Evolutionary conservation across 2,329 filamentous ascomycete species (phyloP).

Genomic region (Neofusicoccum parvum): DNA sequence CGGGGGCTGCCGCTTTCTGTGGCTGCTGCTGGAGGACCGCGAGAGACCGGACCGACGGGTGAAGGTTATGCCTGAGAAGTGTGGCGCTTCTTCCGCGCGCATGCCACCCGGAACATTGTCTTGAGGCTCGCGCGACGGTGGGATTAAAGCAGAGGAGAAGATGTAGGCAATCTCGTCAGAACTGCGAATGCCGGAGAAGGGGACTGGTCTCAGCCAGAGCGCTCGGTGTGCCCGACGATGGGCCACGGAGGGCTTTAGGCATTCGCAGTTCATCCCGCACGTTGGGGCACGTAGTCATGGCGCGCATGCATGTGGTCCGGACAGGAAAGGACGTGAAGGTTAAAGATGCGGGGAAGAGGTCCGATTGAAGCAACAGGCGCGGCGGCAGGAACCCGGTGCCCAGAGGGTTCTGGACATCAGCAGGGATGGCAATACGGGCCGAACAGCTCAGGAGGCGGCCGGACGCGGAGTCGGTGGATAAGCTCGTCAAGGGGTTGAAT

Average conservation of each 20-base stretch:
- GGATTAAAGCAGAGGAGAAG: too few relatives aligned
- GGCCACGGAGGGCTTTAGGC: background rate
- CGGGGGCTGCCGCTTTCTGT: too few relatives aligned
- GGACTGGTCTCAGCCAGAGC: too few relatives aligned
- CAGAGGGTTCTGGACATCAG: background rate
- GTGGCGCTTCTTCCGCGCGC: too few relatives aligned
- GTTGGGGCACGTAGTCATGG: background rate
- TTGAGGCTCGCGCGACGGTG: too few relatives aligned
- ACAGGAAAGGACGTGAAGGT: background rate
- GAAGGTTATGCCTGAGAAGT: too few relatives aligned
- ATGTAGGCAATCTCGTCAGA: too few relatives aligned
- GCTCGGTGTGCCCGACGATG: background rate
- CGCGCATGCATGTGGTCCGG: background rate
- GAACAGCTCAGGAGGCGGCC: background rate
- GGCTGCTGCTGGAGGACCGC: too few relatives aligned
- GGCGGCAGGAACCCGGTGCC: background rate
- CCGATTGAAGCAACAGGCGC: background rate
- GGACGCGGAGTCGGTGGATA: background rate
- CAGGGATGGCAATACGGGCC: background rate
- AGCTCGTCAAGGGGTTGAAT: background rate
- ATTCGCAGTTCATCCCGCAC: background rate
- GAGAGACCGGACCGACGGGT: too few relatives aligned
- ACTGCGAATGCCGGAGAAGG: too few relatives aligned
- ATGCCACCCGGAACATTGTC: too few relatives aligned
- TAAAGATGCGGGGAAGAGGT: background rate